Base-by-base conservation (phyloP, 495 filamentous ascomycete species). In the Penicillium malachiteum region DNA sequence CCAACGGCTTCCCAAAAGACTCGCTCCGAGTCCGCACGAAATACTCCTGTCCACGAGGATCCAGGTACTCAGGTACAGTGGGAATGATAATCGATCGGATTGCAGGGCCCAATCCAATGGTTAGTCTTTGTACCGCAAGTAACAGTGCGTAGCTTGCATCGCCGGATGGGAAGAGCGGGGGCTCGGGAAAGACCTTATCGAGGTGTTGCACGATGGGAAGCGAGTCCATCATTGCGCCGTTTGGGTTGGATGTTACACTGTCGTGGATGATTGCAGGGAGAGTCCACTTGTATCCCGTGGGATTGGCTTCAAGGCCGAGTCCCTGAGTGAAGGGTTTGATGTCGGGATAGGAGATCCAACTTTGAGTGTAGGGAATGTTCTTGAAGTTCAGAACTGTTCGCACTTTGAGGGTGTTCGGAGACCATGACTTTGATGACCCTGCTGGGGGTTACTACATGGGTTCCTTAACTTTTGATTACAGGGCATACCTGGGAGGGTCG, bases 61-160 rank as follows among this genome's bases (percentile, higher is more conserved):
- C 71, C 41, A 74, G 53, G 7, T 55, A 14, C 3, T 61, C 50
- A n/a, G 54, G 46, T 3, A 70, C 63, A 6, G 40, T 58, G 2
- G 70, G 66, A 5, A 71, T 30, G 8, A 71, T 32, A n/a, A 66
- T 21, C 5, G 34, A 3, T 11, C 35, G 34, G 17, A 59, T 33
- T 5, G 12, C 50, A 0, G 51, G 51, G 1, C 26, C 7, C 14
- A 65, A 39, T 0, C 17, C 11, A 3, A n/a, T 5, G 5, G 73
- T 75, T 35, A 85, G 71, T 60, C 86, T 86, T 62, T 78, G 14
- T 21, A 72, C 63, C 2, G 65, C 63, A 0, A 67, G 5, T 0
- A 51, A 11, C 11, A 71, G 49, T 11, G 69, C 58, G 40, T 64
- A 67, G 49, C 69, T 70, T 10, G 69, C 63, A 40, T 68, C 69